These are phyloP conservation scores for Termitomyces sp. DNA, from an alignment of 768 basidiomycete genomes.

Conservation along the genomic window DNA sequence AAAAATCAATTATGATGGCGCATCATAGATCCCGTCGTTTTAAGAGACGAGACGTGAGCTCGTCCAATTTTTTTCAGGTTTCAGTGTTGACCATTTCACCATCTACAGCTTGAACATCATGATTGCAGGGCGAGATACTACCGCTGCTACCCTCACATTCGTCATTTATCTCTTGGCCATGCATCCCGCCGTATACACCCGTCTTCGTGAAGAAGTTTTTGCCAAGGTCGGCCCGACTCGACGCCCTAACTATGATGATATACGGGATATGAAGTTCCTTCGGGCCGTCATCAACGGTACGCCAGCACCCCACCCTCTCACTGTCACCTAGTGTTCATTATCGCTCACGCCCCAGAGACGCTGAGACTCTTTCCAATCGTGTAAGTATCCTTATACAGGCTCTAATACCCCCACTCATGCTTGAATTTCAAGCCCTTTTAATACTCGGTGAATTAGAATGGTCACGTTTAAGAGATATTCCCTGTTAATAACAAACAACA, in stretches of 20 bases:
- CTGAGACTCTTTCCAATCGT: slow-evolving; percentile 52
- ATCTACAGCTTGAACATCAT: slow-evolving; percentile 35
- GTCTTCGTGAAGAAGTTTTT: slow-evolving; percentile 53
- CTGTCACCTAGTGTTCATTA: background rate
- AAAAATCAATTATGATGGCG: background rate
- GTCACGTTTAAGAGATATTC: background rate
- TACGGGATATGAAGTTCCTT: slow-evolving; percentile 58
- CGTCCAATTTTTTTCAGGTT: background rate
- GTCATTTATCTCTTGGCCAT: slow-evolving; percentile 41
- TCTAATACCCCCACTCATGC: background rate
- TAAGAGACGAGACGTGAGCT: slow-evolving; percentile 41
- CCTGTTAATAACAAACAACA: slow-evolving; percentile 12
- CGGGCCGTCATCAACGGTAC: slow-evolving; percentile 61
- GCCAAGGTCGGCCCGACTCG: slow-evolving; percentile 40
- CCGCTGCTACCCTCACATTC: slow-evolving; percentile 38
- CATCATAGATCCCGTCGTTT: slow-evolving; percentile 31
- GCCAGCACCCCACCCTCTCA: background rate
- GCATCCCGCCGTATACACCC: slow-evolving; percentile 38
- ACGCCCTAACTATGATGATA: slow-evolving; percentile 48
- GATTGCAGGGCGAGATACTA: slow-evolving; percentile 44
- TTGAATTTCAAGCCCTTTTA: slow-evolving; percentile 34
- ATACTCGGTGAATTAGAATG: slow-evolving; percentile 29
- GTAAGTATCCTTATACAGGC: slow-evolving; percentile 20
- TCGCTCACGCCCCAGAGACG: slow-evolving; percentile 30
- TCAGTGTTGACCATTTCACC: background rate